Evolutionary conservation across 169 alveolate genomes (phyloP), one percentile per base, ranked within the genome.

Genomic region (Amoebophrya sp.): DNA sequence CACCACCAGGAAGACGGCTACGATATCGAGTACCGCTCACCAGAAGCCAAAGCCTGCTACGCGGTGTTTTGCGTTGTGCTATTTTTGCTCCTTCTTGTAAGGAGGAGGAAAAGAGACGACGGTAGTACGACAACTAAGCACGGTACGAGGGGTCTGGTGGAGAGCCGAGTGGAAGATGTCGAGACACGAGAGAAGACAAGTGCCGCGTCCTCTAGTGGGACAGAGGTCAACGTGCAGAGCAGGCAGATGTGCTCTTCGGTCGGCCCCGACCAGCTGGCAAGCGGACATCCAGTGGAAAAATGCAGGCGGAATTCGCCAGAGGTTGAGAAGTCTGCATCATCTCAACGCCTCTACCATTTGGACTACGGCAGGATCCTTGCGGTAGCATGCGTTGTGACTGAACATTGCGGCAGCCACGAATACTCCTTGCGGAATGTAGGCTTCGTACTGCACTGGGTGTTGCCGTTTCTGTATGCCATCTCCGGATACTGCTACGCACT

Each of bases 311-410:
- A 47, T 47, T 47, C 6, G 18, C 65, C 65, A 6, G 65, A 47
- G 18, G 65, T 47, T 18, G 65, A 47, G 18, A 18, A 47, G 18
- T 6, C 65, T 18, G 29, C n/a, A n/a, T n/a, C n/a, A n/a, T n/a
- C n/a, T n/a, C n/a, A n/a, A n/a, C 83, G 83, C 2, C 2, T 12
- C 38, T 65, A 65, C 83, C 83, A 65, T 36, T 36, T 65, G 33
- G 83, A 65, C 83, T 65, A 65, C 33, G 83, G 83, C 3, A 29
- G 83, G 83, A 65, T 65, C 26, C 83, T 65, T 36, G 83, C 83
- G 39, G 83, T 65, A 36, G 83, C 83, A 36, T 65, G 83, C 26
- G 83, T 65, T 10, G 83, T 65, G 10, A 65, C 83, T 29, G 83
- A 65, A 36, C 83, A 65, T 36, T 65, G 83, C 83, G 83, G 83